These are phyloP conservation scores for Trichoderma polysporum DNA, from an alignment of 2,329 filamentous ascomycete species.

Conservation along the genomic window DNA sequence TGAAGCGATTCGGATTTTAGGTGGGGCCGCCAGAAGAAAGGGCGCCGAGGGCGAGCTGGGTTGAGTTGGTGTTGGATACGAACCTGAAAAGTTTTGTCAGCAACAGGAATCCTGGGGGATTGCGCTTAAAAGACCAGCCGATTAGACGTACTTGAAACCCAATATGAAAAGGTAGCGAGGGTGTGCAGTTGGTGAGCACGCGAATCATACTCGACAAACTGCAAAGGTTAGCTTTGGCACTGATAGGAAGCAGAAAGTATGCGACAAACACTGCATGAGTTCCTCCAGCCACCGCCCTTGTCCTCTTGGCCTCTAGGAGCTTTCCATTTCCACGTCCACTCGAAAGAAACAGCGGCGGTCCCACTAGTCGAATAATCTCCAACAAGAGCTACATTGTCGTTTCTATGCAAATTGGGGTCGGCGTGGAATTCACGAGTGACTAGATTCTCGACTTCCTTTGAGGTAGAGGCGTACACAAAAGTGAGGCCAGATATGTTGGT, in stretches of 20 bases:
- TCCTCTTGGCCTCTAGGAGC: slow-evolving; percentile 82
- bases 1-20: slow-evolving; percentile 80
- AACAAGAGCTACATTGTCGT: slow-evolving; percentile 91
- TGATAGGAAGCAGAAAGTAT: not conserved
- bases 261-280: slow-evolving; percentile 76
- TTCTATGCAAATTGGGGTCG: slow-evolving; percentile 96
- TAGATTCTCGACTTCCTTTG: slow-evolving; percentile 86
- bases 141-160: slow-evolving; percentile 71
- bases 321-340: slow-evolving; percentile 97
- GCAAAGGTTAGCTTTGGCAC: slow-evolving; percentile 27
- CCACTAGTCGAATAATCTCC: slow-evolving; percentile 86
- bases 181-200: slow-evolving; percentile 85
- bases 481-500: slow-evolving; percentile 86
- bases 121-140: slow-evolving; percentile 28
- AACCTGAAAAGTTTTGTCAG: slow-evolving; percentile 13
- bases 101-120: slow-evolving; percentile 23
- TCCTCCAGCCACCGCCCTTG: slow-evolving; percentile 88
- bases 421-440: slow-evolving; percentile 95
- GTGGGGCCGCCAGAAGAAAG: slow-evolving; percentile 71
- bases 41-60: slow-evolving; percentile 68
- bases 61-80: slow-evolving; percentile 42
- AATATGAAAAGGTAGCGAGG: slow-evolving; percentile 90
- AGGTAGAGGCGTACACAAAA: slow-evolving; percentile 83
- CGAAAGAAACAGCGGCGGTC: slow-evolving; percentile 80
- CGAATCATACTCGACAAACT: slow-evolving; percentile 97